Evolutionary conservation across 306 rosid genomes (phyloP).

Genomic region (Dalbergia oliveri): DNA sequence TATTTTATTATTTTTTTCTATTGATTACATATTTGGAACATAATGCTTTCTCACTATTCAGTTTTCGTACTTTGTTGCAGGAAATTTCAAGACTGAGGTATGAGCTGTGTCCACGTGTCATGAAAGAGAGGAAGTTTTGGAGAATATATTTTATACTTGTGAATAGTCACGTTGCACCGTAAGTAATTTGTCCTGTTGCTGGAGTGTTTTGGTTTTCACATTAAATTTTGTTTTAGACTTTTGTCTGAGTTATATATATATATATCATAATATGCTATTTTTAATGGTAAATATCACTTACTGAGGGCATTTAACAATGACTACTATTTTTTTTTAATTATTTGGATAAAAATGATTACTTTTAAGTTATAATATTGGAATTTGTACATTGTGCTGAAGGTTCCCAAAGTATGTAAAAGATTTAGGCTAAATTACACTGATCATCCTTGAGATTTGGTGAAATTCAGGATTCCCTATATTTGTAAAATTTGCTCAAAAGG

Average conservation of each 20-base stretch:
- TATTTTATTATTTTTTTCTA: not conserved
- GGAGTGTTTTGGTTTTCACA: slow-evolving; percentile 38
- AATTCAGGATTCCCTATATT: too few relatives aligned
- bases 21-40: not conserved
- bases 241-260: not conserved
- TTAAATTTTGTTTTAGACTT: slow-evolving; percentile 14
- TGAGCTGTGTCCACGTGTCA: slow-evolving; percentile 73
- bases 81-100: slow-evolving; percentile 76
- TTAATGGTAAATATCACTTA: slow-evolving; percentile 9
- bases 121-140: slow-evolving; percentile 87
- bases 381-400: not conserved
- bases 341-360: not conserved
- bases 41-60: slow-evolving; percentile 10
- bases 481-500: too few relatives aligned
- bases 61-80: slow-evolving; percentile 51
- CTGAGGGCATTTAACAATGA: slow-evolving; percentile 1
- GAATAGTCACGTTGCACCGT: slow-evolving; percentile 67
- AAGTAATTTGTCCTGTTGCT: slow-evolving; percentile 48
- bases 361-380: slow-evolving; percentile 6
- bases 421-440: too few relatives aligned
- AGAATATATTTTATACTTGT: slow-evolving; percentile 73
- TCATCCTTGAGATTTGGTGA: too few relatives aligned
- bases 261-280: too few relatives aligned
- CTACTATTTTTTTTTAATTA: not conserved
- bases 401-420: slow-evolving; percentile 4